phyloP scores from a whole-genome alignment of 192 early-diverging fungal species.

The Rhizophagus prolifer region DNA sequence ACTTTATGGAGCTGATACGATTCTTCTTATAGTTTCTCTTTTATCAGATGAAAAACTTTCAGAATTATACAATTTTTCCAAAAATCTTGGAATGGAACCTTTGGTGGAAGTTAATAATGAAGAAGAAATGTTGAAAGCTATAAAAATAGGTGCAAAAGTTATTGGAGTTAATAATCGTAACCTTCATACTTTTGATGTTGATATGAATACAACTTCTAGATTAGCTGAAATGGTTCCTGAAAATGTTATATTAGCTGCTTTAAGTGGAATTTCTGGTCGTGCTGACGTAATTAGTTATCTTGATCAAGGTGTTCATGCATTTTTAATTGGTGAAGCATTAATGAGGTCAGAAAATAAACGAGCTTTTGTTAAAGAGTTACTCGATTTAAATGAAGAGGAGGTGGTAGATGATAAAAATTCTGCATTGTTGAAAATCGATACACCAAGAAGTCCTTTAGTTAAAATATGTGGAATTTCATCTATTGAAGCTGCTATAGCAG shows the following conservation, averaged over 20 bases:
- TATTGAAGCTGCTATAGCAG: slow-evolving; percentile 75
- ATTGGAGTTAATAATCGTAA: slow-evolving; percentile 99
- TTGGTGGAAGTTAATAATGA: slow-evolving; percentile 95
- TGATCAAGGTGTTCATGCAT: slow-evolving; percentile 71
- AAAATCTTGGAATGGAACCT: slow-evolving; percentile 92
- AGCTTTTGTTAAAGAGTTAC: slow-evolving; percentile 72
- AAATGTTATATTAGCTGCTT: slow-evolving; percentile 74
- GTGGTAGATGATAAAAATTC: slow-evolving; percentile 17
- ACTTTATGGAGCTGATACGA: slow-evolving; percentile 92
- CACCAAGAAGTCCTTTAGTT: slow-evolving; percentile 48
- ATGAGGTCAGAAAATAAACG: slow-evolving; percentile 81
- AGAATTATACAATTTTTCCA: slow-evolving; percentile 71
- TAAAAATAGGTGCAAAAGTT: slow-evolving; percentile 77
- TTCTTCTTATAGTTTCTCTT: slow-evolving; percentile 96
- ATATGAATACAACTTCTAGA: slow-evolving; percentile 78
- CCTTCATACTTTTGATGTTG: slow-evolving; percentile 94
- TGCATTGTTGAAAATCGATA: slow-evolving; percentile 14
- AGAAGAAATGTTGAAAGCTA: slow-evolving; percentile 86
- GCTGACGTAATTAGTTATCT: slow-evolving; percentile 82
- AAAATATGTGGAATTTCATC: slow-evolving; percentile 94
- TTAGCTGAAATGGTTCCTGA: slow-evolving; percentile 79
- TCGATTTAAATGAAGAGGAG: slow-evolving; percentile 35
- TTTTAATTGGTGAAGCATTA: slow-evolving; percentile 93
- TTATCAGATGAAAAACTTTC: slow-evolving; percentile 67
- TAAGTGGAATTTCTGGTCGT: slow-evolving; percentile 86